Base-by-base conservation (phyloP, 257 asterid genomes). In the Solanum tarijense region DNA sequence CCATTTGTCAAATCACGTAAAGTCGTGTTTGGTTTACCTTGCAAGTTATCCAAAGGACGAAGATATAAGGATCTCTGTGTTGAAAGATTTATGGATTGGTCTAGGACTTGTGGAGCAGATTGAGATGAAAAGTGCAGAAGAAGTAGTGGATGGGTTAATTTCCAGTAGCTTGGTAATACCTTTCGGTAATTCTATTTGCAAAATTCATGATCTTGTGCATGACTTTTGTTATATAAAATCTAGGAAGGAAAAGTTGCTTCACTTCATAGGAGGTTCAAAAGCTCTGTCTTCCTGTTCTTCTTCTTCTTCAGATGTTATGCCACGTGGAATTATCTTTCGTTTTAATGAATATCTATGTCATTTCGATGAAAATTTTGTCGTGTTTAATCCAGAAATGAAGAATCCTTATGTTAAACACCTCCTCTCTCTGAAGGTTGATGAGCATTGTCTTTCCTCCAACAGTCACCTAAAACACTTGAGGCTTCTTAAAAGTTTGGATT, bases 1-100 rank as follows among this genome's bases (percentile, higher is more conserved):
- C 69, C 89, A 90, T 66, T 84, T 92, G 12, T 87, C 89, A 5
- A 20, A 46, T n/a, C 87, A 87, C 52, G 52, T 89, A 66, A 90
- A 87, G 88, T 87, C 83, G 2, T 89, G 93, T 36, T 83, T 92
- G 29, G 89, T 92, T 34, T 92, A 89, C 62, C 88, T 89, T 32
- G 90, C 82, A 75, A 86, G 83, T 5, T 90, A 88, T 86, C 76
- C 66, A 14, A 84, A 87, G 74, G 62, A 68, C 18, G 29, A 16
- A 41, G 31, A 90, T 41, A 90, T 90, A 32, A 34, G 38, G 31
- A 88, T 79, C 2, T 13, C 23, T 8, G 58, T 82, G 66, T 85
- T 90, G 89, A 65, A 66, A 23, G 27, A 83, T 3, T 39, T 88
- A 9, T 90, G 92, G 94, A 71, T 76, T 4, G 89, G 89, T 0